Evolutionary conservation across 169 alveolate species (phyloP).

Genomic region (Cryptosporidium ryanae): DNA sequence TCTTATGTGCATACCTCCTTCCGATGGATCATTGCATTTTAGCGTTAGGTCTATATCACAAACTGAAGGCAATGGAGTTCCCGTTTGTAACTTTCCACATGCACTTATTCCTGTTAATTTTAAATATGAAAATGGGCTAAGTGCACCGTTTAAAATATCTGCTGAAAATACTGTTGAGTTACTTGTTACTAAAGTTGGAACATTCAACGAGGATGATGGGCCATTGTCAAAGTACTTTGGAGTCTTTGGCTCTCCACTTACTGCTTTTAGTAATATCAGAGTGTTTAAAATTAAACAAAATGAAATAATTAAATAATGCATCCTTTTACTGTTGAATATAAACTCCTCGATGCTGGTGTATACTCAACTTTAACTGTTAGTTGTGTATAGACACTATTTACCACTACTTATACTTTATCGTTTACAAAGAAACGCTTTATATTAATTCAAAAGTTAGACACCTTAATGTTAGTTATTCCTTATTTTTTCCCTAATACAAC

Average conservation of each 20-base stretch:
- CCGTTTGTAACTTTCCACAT: conserved; percentile 48
- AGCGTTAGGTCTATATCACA: conserved; percentile 32
- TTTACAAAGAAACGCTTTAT: no score
- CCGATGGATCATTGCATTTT: conserved; percentile 68
- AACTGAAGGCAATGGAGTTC: conserved; percentile 42
- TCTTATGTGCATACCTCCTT: conserved; percentile 29
- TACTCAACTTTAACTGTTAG: no score
- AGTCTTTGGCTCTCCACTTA: conserved; percentile 1
- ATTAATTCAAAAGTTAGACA: no score
- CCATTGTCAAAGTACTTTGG: conserved; percentile 58
- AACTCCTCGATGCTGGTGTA: no score
- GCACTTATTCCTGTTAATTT: conserved; percentile 48
- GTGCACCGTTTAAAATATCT: conserved; percentile 62
- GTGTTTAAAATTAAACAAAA: not conserved
- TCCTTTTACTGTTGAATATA: no score
- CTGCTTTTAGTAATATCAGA: not conserved
- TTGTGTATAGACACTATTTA: no score
- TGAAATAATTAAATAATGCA: not conserved
- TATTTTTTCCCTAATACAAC: no score
- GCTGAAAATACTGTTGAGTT: conserved; percentile 33
- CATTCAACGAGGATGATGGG: conserved; percentile 44
- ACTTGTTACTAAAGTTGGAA: conserved; percentile 16
- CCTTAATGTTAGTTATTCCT: no score
- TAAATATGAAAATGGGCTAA: conserved; percentile 54
- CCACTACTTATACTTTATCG: no score